Percentiles rank a stretch among this genome's conserved stretches.
These are phyloP conservation scores for Taphrina wiesneri DNA, from an alignment of 1,139 yeast genomes.

Conservation along the genomic window DNA sequence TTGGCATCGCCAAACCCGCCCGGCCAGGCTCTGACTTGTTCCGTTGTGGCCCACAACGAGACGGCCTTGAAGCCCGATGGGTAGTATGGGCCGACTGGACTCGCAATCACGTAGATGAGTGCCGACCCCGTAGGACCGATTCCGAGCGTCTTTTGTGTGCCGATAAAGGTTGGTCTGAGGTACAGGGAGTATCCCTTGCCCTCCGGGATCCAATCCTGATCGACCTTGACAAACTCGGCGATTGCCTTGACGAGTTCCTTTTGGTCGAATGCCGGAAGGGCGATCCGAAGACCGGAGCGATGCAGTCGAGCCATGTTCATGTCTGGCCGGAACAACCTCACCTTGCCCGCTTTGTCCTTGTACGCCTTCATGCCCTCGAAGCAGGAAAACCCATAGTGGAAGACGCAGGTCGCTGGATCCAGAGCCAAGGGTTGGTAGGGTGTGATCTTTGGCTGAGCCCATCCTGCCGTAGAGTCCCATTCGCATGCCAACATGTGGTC, in stretches of 20 bases:
- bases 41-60: slow-evolving; percentile 86
- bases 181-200: slow-evolving; percentile 87
- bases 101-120: slow-evolving; percentile 76
- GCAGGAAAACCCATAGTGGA: slow-evolving; percentile 92
- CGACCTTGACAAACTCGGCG: slow-evolving; percentile 70
- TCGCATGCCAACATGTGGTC: slow-evolving; percentile 86
- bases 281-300: slow-evolving; percentile 79
- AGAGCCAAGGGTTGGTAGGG: slow-evolving; percentile 75
- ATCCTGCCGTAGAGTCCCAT: slow-evolving; percentile 76
- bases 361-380: slow-evolving; percentile 98
- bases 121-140: slow-evolving; percentile 80
- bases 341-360: slow-evolving; percentile 55
- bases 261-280: slow-evolving; percentile 78
- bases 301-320: slow-evolving; percentile 91
- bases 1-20: slow-evolving; percentile 96
- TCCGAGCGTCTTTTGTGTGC: slow-evolving; percentile 83
- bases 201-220: slow-evolving; percentile 74
- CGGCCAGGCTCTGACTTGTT: slow-evolving; percentile 98
- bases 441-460: slow-evolving; percentile 81
- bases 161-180: slow-evolving; percentile 91
- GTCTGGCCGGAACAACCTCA: slow-evolving; percentile 85
- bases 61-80: slow-evolving; percentile 94
- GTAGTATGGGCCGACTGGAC: slow-evolving; percentile 93
- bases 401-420: slow-evolving; percentile 85
- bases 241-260: slow-evolving; percentile 74